These are phyloP conservation scores for Blastocystis sp. DNA, from an alignment of 352 stramenopile genomes.

Conservation along the genomic window DNA sequence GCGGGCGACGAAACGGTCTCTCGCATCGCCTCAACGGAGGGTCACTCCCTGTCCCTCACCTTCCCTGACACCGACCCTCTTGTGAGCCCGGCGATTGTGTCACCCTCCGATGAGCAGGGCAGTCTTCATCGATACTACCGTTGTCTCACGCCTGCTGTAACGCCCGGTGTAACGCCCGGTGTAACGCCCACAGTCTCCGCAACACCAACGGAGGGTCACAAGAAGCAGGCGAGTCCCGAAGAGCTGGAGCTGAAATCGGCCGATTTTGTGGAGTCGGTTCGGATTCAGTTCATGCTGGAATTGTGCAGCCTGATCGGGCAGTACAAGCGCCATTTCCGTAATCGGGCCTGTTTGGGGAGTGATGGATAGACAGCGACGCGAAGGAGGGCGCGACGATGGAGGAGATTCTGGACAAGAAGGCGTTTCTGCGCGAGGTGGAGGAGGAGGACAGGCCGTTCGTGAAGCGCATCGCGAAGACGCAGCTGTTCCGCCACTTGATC, in stretches of 20 bases:
- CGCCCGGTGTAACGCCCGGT: neutral
- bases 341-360: neutral
- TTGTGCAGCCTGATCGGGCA: slow-evolving; percentile 40
- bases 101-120: neutral
- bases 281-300: slow-evolving; percentile 46
- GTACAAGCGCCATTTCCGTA: slow-evolving; percentile 30
- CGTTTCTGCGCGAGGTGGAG: slow-evolving; percentile 33
- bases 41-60: neutral
- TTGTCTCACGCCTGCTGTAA: neutral
- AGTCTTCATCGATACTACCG: slow-evolving; percentile 37
- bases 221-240: neutral
- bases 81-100: neutral
- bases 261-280: slow-evolving; percentile 52
- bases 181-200: neutral
- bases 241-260: neutral
- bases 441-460: slow-evolving; percentile 51
- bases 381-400: slow-evolving; percentile 17
- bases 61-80: neutral
- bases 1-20: neutral
- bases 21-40: neutral
- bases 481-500: slow-evolving; percentile 55
- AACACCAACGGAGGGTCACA: neutral
- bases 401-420: slow-evolving; percentile 49
- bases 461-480: slow-evolving; percentile 29
- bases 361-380: slow-evolving; percentile 5